Evolutionary conservation across 1,284 basidiomycete species (phyloP).

Genomic region (Cutaneotrichosporon sp.): DNA sequence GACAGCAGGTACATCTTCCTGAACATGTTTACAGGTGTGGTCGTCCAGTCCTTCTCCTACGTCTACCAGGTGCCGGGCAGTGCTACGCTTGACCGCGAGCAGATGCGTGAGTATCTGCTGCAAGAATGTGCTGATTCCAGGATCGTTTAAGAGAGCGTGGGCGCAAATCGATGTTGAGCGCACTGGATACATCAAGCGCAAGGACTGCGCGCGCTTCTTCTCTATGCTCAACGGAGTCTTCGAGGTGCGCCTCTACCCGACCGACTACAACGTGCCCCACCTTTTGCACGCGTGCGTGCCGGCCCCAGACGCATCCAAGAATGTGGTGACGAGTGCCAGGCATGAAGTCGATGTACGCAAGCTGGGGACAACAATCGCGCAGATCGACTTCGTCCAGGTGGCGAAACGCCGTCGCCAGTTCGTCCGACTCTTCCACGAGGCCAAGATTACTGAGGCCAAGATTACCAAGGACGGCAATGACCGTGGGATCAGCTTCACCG

Average conservation of each 20-base stretch:
- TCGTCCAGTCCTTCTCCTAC: constrained; percentile 96
- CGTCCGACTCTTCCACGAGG: constrained; percentile 80
- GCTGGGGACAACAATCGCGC: constrained; percentile 62
- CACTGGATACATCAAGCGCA: constrained; percentile 74
- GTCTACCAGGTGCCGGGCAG: constrained; percentile 84
- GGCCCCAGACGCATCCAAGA: constrained; percentile 30
- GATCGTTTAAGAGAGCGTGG: constrained; percentile 90
- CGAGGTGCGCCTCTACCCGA: constrained; percentile 79
- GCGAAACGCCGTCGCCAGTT: constrained; percentile 69
- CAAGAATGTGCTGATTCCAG: constrained; percentile 10
- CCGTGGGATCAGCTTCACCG: constrained; percentile 84
- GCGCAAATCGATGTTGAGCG: constrained; percentile 76
- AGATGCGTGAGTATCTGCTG: constrained; percentile 64
- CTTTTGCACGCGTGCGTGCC: constrained; percentile 56
- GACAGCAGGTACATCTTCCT: constrained; percentile 79
- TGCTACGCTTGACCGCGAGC: constrained; percentile 79
- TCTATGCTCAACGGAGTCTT: constrained; percentile 61
- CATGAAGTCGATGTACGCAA: constrained; percentile 67
- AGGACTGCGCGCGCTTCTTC: constrained; percentile 77
- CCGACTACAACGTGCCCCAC: constrained; percentile 64
- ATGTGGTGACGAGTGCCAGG: constrained; percentile 33
- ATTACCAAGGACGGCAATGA: too few species aligned
- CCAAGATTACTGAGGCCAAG: constrained; percentile 67
- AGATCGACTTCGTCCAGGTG: constrained; percentile 67
- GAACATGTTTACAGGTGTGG: constrained; percentile 93